Evolutionary conservation across 177 flowering plant species (phyloP), one percentile per base, ranked within the genome.

Genomic region (Vitis hybrid): DNA sequence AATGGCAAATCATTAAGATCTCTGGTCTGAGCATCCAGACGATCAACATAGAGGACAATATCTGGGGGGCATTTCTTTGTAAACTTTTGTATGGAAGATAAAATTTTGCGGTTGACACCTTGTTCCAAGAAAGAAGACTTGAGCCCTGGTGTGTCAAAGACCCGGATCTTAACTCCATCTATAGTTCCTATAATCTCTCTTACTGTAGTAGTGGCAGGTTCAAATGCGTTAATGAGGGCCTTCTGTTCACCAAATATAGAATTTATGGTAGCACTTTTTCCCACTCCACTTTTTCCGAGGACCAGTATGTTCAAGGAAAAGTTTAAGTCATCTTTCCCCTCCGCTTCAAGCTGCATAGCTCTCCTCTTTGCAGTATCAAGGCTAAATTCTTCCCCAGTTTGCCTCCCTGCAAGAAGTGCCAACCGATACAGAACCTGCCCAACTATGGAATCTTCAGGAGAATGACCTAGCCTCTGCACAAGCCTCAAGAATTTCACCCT

Each of bases 201-300:
- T 50, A 88, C 89, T 13, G 70, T 18, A 53, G 80, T 72, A 4
- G 97, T 93, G 13, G 86, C 84, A 56, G 88, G 85, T 68, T 82
- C 84, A 79, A 90, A 92, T 15, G 98, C 89, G 82, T 84, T 72
- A 15, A 87, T 83, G 3, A 49, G 15, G n/a, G 86, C 72, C 82
- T 79, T 90, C 64, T 84, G 81, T 71, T 91, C 90, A n/a, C 94
- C 95, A 71, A 92, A 89, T 52, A 92, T 84, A 13, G 98, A 89
- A 75, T 92, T 92, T 65, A 92, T 87, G 28, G 93, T 92, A 15
- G 98, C 98, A 82, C 98, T 92, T 81, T 92, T 92, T 11, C 98
- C 98, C 65, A 91, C 97, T 38, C 98, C 98, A 52, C 87, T 75
- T 80, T 92, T 92, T 67, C 98, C 96, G 58, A 91, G 80, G 69